Conservation (phyloP, 106 monocot genomes). For the Dioscorea zingiberensis region DNA sequence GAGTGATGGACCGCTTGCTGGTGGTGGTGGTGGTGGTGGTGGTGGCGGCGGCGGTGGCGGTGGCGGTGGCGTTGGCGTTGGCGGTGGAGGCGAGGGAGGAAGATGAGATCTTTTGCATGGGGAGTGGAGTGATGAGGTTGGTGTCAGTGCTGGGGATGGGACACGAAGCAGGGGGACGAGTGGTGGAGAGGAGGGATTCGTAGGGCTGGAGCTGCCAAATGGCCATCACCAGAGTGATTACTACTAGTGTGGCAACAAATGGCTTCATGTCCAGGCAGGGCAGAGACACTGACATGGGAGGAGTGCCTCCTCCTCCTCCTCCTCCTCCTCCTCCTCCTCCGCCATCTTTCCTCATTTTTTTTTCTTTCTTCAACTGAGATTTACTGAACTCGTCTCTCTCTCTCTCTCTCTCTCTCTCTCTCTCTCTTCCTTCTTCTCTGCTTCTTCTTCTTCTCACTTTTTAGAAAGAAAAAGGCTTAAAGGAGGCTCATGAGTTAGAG, state of each 20-base stretch:
- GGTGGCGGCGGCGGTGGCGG: neutral
- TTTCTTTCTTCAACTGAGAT: too few relatives aligned
- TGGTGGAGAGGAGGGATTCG: slow-evolving; percentile 29
- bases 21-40: neutral
- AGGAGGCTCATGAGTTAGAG: slow-evolving; percentile 1
- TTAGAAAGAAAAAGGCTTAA: neutral
- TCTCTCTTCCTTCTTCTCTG: neutral
- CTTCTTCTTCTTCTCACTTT: neutral
- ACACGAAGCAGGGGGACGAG: slow-evolving; percentile 15
- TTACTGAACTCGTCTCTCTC: neutral
- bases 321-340: neutral
- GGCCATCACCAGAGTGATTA: slow-evolving; percentile 58
- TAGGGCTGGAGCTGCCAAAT: slow-evolving; percentile 74
- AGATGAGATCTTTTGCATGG: neutral
- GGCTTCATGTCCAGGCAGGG: slow-evolving; percentile 63
- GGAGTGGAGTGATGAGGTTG: neutral
- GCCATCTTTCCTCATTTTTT: slow-evolving; percentile 34
- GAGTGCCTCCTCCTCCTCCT: neutral
- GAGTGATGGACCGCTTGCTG: neutral
- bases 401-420: slow-evolving; percentile 7
- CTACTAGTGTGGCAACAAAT: slow-evolving; percentile 53
- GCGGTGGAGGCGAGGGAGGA: neutral
- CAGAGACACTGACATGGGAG: slow-evolving; percentile 5
- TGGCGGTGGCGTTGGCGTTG: neutral
- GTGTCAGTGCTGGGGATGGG: neutral